Evolutionary conservation across 108 stramenopile genomes (phyloP).

Genomic region (Aurantiochytrium sp.): DNA sequence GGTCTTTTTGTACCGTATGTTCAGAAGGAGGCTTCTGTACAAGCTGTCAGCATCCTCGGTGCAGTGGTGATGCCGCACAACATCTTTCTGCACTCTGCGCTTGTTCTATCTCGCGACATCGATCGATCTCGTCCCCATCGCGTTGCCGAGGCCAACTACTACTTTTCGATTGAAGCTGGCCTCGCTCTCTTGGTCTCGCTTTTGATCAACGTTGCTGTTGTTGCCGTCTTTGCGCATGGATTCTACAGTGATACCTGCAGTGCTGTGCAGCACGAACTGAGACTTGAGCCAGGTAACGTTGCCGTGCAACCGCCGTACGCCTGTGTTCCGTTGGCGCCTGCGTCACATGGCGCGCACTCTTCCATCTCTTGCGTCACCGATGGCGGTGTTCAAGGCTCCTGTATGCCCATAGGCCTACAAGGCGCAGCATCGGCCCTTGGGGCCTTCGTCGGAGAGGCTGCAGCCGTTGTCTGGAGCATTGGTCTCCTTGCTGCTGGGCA

Average conservation of each 20-base stretch:
- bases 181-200: constrained; percentile 65
- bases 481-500: constrained; percentile 75
- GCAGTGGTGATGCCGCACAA: constrained; percentile 81
- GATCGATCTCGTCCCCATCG: constrained; percentile 37
- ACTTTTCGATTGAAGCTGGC: constrained; percentile 65
- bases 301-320: not conserved
- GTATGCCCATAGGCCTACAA: constrained; percentile 40
- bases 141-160: constrained; percentile 59
- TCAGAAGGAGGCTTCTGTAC: constrained; percentile 34
- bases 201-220: constrained; percentile 69
- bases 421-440: constrained; percentile 32
- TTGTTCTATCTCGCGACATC: constrained; percentile 51
- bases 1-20: constrained; percentile 56
- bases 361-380: constrained; percentile 44
- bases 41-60: constrained; percentile 60
- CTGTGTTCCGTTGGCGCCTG: not conserved
- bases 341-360: not conserved
- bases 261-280: not conserved
- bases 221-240: constrained; percentile 65
- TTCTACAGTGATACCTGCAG: constrained; percentile 47
- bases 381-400: constrained; percentile 30
- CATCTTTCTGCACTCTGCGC: constrained; percentile 70
- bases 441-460: constrained; percentile 41
- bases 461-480: constrained; percentile 66
- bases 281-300: not conserved